Evolutionary conservation across 75 land plant genomes (phyloP).

Genomic region (Larix kaempferi): DNA sequence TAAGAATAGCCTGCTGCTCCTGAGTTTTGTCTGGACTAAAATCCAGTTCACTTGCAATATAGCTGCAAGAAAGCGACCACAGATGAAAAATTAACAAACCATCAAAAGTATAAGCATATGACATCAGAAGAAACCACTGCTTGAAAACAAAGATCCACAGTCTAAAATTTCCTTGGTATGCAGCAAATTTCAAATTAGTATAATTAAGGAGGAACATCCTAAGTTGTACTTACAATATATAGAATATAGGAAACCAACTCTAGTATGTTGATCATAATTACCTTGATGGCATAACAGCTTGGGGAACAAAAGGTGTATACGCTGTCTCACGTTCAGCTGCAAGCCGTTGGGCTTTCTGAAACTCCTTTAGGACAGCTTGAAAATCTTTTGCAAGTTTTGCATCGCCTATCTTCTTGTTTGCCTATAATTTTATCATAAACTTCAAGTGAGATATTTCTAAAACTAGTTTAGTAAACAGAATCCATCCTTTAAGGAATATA

Average conservation of each 20-base stretch:
- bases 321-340: conserved; percentile 82
- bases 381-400: conserved; percentile 97
- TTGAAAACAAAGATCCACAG: conserved; percentile 66
- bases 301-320: conserved; percentile 73
- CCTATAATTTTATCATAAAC: conserved; percentile 32
- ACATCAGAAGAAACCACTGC: conserved; percentile 41
- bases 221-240: background rate
- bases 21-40: conserved; percentile 23
- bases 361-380: conserved; percentile 74
- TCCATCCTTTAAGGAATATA: background rate
- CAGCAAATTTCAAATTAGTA: conserved; percentile 16
- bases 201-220: background rate
- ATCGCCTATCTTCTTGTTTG: conserved; percentile 71
- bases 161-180: conserved; percentile 43
- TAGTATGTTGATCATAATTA: conserved; percentile 1
- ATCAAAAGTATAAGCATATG: conserved; percentile 43
- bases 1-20: conserved; percentile 26
- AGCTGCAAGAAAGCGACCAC: conserved; percentile 20
- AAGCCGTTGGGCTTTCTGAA: conserved; percentile 78
- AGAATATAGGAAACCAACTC: conserved; percentile 1
- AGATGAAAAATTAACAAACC: conserved; percentile 51
- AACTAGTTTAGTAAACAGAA: background rate
- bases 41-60: conserved; percentile 31
- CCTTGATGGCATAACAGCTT: conserved; percentile 51
- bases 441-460: conserved; percentile 3